Base-by-base conservation (phyloP, 106 monocot species). In the Dendrobium chrysotoxum region DNA sequence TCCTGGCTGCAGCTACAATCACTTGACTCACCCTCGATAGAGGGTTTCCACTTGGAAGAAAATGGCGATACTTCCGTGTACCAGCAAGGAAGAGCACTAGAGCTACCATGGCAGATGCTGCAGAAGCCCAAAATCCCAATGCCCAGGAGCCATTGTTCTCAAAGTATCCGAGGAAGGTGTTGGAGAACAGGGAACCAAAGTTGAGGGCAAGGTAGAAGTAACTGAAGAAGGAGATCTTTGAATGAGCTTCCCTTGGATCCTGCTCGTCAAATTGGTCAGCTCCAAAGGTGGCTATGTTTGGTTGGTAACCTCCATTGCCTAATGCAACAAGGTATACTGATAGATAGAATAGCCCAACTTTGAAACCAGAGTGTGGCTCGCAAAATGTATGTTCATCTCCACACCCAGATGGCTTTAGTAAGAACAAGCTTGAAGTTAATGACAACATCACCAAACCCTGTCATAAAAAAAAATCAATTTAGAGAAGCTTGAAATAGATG, bases 241-340 rank as follows among this genome's bases (percentile, higher is more conserved):
- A 88, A 58, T 75, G 85, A 10, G 86, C 74, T 84, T 88, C 88
- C 11, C 35, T 72, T 1, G 83, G 58, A 44, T 88, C 77, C 45
- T 86, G 85, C 79, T 81, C 88, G 25, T 88, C 91, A 65, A 91
- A 91, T 58, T 91, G 88, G 83, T 91, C 91, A 2, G 86, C 74
- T 12, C 91, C 91, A 30, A 91, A 88, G 45, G 88, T 91, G 78
- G 91, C 91, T 42, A 88, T 85, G 72, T 85, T 91, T 38, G 91
- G 91, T 75, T 91, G 91, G 86, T 91, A 91, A 40, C 86, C 88
- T 25, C 91, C 91, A 46, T 91, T 91, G 2, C 88, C 91, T 17
- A 91, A 81, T 18, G 91, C 91, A 18, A 88, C 61, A n/a, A 91
- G 76, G 81, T 91, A 88, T 9, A 85, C 82, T 8, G 88, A 84